Evolutionary conservation across 2,329 filamentous ascomycete genomes (phyloP).

Genomic region (Dactylellina leptospora): DNA sequence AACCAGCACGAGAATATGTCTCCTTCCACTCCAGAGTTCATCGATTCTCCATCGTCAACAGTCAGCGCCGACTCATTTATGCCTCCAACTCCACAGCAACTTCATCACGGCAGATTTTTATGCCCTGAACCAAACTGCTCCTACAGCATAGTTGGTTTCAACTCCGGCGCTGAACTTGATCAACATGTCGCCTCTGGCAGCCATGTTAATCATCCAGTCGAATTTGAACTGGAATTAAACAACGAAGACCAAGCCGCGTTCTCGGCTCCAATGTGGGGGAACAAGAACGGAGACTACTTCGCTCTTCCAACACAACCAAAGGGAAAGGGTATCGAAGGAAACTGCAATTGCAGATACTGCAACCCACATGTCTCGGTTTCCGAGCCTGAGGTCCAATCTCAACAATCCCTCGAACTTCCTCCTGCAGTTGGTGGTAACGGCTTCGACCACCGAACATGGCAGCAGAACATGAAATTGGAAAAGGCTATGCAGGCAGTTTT

Average conservation of each 20-base stretch:
- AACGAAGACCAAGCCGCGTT: slow-evolving; percentile 41
- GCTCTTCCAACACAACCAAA: slow-evolving; percentile 46
- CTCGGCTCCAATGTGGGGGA: slow-evolving; percentile 42
- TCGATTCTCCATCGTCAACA: slow-evolving; percentile 46
- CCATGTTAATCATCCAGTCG: slow-evolving; percentile 43
- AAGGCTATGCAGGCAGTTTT: slow-evolving; percentile 48
- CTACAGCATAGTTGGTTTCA: slow-evolving; percentile 45
- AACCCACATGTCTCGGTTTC: slow-evolving; percentile 21
- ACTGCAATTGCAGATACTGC: slow-evolving; percentile 49
- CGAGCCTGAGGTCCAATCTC: slow-evolving; percentile 29
- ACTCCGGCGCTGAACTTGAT: slow-evolving; percentile 41
- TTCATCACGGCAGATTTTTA: slow-evolving; percentile 44
- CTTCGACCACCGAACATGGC: slow-evolving; percentile 48
- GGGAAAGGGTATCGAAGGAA: slow-evolving; percentile 32
- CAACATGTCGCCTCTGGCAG: slow-evolving; percentile 44
- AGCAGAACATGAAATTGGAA: slow-evolving; percentile 50
- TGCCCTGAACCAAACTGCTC: slow-evolving; percentile 48
- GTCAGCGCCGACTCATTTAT: slow-evolving; percentile 50
- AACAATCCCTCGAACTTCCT: slow-evolving; percentile 45
- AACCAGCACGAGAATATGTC: slow-evolving; percentile 48
- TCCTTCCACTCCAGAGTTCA: slow-evolving; percentile 51
- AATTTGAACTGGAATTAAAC: slow-evolving; percentile 47
- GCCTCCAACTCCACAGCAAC: slow-evolving; percentile 45
- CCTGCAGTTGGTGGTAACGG: slow-evolving; percentile 47
- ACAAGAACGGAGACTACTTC: slow-evolving; percentile 42